Evolutionary conservation across 257 asterid genomes (phyloP).

Genomic region (Solanum microdontum): DNA sequence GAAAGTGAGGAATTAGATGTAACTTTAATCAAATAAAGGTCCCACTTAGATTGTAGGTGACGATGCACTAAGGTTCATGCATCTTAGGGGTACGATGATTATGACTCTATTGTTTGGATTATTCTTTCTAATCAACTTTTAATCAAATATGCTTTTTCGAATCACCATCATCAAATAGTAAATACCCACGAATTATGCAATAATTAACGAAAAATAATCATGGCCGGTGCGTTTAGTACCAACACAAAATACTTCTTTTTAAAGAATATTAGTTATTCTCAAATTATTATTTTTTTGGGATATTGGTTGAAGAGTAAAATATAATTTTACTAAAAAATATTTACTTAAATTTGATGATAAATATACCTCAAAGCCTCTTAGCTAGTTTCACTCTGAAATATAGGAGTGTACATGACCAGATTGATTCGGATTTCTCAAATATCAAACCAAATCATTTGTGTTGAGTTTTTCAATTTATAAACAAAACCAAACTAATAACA

Average conservation of each 20-base stretch:
- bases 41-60: not conserved
- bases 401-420: too few species aligned
- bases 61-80: not conserved
- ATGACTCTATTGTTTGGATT: not conserved
- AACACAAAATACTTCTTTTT: not conserved
- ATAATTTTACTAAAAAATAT: too few species aligned
- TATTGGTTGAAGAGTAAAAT: not conserved
- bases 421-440: too few species aligned
- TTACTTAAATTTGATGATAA: not conserved
- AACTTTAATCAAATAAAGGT: not conserved
- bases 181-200: not conserved
- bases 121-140: not conserved
- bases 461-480: too few species aligned
- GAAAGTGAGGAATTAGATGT: not conserved
- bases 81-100: not conserved
- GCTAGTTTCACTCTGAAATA: not conserved
- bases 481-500: too few species aligned
- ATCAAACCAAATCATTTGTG: too few species aligned
- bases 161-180: not conserved
- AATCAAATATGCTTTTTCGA: not conserved
- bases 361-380: not conserved
- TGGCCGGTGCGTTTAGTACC: not conserved
- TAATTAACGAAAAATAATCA: not conserved
- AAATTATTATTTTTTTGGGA: not conserved
- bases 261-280: not conserved